Percentiles rank a stretch among this genome's conserved stretches.
Evolutionary conservation across 768 basidiomycete species (phyloP).

Genomic region (Sistotremastrum suecicum): DNA sequence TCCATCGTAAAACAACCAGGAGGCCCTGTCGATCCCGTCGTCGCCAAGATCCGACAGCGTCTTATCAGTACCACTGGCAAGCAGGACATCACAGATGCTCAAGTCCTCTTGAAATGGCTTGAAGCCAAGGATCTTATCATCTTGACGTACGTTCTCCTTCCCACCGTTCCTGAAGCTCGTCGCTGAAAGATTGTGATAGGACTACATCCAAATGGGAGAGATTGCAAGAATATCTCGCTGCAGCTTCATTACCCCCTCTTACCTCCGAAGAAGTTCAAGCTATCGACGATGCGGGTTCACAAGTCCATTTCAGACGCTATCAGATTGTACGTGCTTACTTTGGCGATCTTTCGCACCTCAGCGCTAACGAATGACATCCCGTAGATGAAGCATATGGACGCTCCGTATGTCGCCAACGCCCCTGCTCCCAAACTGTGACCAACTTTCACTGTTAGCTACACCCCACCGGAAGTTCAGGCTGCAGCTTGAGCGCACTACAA

Average conservation of each 20-base stretch:
- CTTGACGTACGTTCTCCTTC: constrained; percentile 9
- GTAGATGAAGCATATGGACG: too few species aligned
- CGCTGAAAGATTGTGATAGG: constrained; percentile 8
- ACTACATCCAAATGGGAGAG: constrained; percentile 20
- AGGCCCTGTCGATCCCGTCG: constrained; percentile 25
- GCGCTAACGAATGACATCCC: too few species aligned
- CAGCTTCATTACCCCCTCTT: constrained; percentile 12
- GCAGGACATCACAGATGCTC: constrained; percentile 8
- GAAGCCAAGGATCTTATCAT: constrained; percentile 7
- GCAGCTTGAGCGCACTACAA: too few species aligned
- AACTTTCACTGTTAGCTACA: too few species aligned
- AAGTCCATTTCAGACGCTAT: constrained; percentile 6
- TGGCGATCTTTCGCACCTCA: too few species aligned
- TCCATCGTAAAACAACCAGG: constrained; percentile 44
- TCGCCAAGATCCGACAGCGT: constrained; percentile 20
- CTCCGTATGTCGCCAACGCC: too few species aligned
- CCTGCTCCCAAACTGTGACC: too few species aligned
- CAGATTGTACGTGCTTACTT: not conserved
- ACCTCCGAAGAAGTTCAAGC: constrained; percentile 10
- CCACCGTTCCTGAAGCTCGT: not conserved
- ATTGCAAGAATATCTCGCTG: constrained; percentile 16
- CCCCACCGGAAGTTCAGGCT: too few species aligned
- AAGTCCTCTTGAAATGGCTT: constrained; percentile 12
- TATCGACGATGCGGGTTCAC: constrained; percentile 11
- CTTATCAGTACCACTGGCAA: constrained; percentile 3